phyloP scores from a whole-genome alignment of 2,329 filamentous ascomycete species.

The Neoascochyta sp. region DNA sequence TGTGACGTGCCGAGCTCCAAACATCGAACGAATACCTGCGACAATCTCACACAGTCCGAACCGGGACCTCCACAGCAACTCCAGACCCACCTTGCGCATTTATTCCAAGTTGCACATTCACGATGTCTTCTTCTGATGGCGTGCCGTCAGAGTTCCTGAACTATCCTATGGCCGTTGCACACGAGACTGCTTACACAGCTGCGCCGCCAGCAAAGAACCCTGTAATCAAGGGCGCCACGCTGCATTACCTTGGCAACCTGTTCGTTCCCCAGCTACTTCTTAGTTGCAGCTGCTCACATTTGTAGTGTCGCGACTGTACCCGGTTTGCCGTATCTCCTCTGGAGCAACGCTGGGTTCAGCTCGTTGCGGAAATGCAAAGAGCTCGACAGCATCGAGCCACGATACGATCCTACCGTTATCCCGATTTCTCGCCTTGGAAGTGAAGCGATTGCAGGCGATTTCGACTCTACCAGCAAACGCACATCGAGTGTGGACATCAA shows the following conservation, averaged over 20 bases:
- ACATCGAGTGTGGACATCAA: conserved; percentile 10
- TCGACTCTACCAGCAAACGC: conserved; percentile 18
- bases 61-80: too few relatives aligned
- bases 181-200: conserved; percentile 33
- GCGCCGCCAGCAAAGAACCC: conserved; percentile 57
- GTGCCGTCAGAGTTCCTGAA: conserved; percentile 28
- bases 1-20: too few relatives aligned
- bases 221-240: conserved; percentile 60
- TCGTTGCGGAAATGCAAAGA: conserved; percentile 53
- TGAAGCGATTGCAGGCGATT: conserved; percentile 17
- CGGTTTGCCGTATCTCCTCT: conserved; percentile 62
- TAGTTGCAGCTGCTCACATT: conserved; percentile 5
- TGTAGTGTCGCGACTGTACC: conserved; percentile 57
- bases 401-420: conserved; percentile 58
- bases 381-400: conserved; percentile 53
- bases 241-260: conserved; percentile 61
- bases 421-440: conserved; percentile 34
- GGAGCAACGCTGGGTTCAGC: conserved; percentile 66
- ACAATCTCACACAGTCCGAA: too few relatives aligned
- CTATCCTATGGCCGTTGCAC: conserved; percentile 33
- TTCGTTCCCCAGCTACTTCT: conserved; percentile 38
- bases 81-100: too few relatives aligned
- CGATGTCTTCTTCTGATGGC: conserved; percentile 19
- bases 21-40: too few relatives aligned
- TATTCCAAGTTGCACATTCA: too few relatives aligned